phyloP scores from a whole-genome alignment of 176 grass and related monocot species.

The Carex kokanica region DNA sequence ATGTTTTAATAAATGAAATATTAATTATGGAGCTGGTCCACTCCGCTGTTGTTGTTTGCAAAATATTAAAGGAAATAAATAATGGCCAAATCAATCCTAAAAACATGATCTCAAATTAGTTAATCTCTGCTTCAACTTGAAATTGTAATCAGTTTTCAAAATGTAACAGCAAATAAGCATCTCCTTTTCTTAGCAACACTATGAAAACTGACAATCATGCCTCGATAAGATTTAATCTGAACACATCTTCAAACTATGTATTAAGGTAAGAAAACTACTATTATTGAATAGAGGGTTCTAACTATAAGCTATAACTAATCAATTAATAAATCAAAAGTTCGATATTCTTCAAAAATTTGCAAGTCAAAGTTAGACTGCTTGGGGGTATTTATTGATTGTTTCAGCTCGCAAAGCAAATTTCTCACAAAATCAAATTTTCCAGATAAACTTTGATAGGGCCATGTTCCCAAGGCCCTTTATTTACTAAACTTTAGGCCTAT shows the following conservation, averaged over 20 bases:
- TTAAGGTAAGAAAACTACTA: background rate
- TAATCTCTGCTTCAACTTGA: background rate
- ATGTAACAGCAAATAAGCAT: background rate
- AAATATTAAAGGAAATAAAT: slow-evolving; percentile 6
- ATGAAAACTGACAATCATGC: background rate
- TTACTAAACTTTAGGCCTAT: no score
- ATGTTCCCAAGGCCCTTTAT: no score
- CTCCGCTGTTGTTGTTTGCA: background rate
- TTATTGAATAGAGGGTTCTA: background rate
- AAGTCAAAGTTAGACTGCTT: background rate
- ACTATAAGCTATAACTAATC: background rate
- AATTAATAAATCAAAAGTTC: background rate
- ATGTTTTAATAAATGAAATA: background rate
- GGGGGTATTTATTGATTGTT: background rate
- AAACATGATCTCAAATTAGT: background rate
- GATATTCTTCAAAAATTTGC: background rate
- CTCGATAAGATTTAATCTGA: background rate
- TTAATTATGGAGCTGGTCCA: background rate
- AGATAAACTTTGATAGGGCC: no score
- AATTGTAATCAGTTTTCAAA: background rate
- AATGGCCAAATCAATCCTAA: background rate
- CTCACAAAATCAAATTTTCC: background rate
- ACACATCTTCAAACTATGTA: background rate
- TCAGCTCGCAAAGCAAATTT: background rate
- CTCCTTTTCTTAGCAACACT: background rate